Evolutionary conservation across 305 asterid genomes (phyloP), one percentile per base, ranked within the genome.

Genomic region (Rubia tinctorum): DNA sequence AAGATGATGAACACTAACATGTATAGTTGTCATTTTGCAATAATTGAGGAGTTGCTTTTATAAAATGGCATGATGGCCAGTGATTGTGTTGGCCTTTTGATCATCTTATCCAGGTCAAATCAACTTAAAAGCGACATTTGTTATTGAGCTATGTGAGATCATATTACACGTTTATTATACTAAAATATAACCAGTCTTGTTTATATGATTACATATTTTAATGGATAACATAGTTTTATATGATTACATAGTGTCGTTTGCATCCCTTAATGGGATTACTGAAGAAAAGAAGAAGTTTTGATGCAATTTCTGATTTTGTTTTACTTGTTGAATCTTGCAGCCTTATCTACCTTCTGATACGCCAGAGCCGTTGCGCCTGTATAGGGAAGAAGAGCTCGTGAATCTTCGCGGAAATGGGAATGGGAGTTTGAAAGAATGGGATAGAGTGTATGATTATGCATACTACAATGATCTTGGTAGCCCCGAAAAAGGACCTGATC

Each of bases 391-490:
- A 69, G 99, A 90, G 83, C 94, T 95, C 7, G 39, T 30, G 60
- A 89, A 77, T 75, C 96, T 95, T 37, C 87, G 86, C 0, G 99
- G 99, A 22, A 81, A 77, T 1, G 96, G 96, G 18, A 51, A 83
- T 0, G 91, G 92, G 20, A 69, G 25, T 88, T 82, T 89, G 0
- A 75, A 89, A 78, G 96, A 92, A 79, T 95, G 99, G 99, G 98
- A 95, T 40, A 84, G 99, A 68, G 96, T 95, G 12, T 95, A 95
- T 66, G 99, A 92, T 66, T 95, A 95, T 61, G 98, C 94, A n/a
- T 86, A 76, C 75, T 95, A 95, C 79, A 95, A 92, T 58, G 99
- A 95, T 72, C 74, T 95, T 79, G 86, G 80, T 30, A 79, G 68
- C 49, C 96, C 98, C 0, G 92, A 90, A 2, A 88, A 75, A 59